Evolutionary conservation across 1,139 yeast genomes (phyloP).

Genomic region (Kodamaea derodonti): DNA sequence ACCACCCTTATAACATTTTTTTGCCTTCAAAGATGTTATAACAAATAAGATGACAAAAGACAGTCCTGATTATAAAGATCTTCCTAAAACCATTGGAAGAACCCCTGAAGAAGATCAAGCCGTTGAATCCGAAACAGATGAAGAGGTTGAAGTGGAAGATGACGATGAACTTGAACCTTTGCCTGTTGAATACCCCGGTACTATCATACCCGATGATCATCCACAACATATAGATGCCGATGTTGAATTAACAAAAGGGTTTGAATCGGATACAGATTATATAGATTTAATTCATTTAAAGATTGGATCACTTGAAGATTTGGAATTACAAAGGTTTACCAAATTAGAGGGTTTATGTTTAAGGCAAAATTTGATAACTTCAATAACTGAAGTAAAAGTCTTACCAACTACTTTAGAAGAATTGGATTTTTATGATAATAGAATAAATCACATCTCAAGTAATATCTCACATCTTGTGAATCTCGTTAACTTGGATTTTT

Average conservation of each 20-base stretch:
- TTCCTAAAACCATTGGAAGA: constrained; percentile 9
- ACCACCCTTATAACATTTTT: too few relatives aligned
- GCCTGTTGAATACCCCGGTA: constrained; percentile 43
- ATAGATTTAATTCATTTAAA: constrained; percentile 80
- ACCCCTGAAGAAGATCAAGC: constrained; percentile 7
- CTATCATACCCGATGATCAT: constrained; percentile 53
- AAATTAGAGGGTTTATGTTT: constrained; percentile 62
- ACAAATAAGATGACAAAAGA: constrained; percentile 6
- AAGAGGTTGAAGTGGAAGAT: constrained; percentile 23
- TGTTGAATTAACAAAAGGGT: constrained; percentile 58
- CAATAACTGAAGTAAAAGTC: constrained; percentile 65
- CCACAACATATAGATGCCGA: constrained; percentile 46
- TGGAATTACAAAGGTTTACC: constrained; percentile 57
- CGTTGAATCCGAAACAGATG: constrained; percentile 12
- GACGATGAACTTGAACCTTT: constrained; percentile 27
- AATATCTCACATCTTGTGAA: constrained; percentile 58
- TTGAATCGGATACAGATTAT: constrained; percentile 59
- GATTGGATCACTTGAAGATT: constrained; percentile 61
- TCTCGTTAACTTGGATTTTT: constrained; percentile 67
- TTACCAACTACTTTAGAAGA: constrained; percentile 59
- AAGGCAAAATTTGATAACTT: constrained; percentile 79
- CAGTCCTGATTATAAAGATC: constrained; percentile 4
- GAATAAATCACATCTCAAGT: constrained; percentile 80
- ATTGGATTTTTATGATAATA: constrained; percentile 86
- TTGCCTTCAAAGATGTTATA: too few relatives aligned